phyloP scores from a whole-genome alignment of 2,329 filamentous ascomycete genomes.

The Aspergillus hortae region DNA sequence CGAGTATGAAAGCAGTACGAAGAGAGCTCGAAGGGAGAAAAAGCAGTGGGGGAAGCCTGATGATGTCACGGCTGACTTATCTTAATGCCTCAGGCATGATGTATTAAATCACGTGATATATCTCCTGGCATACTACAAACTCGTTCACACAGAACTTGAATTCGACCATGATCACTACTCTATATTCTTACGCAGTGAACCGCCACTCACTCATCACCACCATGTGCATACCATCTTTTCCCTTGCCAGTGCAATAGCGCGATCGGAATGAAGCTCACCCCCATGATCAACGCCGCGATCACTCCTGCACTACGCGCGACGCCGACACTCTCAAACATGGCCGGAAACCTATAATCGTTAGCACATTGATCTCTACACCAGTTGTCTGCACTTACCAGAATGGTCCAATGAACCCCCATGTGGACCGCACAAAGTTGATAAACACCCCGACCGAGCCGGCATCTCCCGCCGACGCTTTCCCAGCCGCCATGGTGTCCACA shows the following conservation, averaged over 20 bases:
- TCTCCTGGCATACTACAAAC: too few species aligned
- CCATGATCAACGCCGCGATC: constrained; percentile 25
- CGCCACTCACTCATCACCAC: not conserved
- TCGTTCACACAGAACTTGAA: not conserved
- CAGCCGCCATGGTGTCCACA: constrained; percentile 45
- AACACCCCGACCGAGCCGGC: constrained; percentile 58
- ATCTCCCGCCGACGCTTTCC: constrained; percentile 44
- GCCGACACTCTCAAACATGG: constrained; percentile 32
- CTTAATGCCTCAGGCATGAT: not conserved
- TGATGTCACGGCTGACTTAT: not conserved
- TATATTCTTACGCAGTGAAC: too few species aligned
- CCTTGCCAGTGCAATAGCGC: constrained; percentile 24
- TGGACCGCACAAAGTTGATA: constrained; percentile 52
- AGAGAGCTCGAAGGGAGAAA: not conserved
- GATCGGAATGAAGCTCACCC: constrained; percentile 27
- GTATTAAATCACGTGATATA: not conserved
- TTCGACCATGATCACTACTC: not conserved
- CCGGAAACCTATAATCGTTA: constrained; percentile 22
- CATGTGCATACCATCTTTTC: constrained; percentile 31
- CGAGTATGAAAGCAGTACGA: too few species aligned
- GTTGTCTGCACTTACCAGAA: constrained; percentile 26
- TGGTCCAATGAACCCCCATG: constrained; percentile 34
- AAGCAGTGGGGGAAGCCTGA: not conserved
- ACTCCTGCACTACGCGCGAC: constrained; percentile 27
- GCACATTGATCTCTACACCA: too few species aligned